Percentiles rank a stretch among this genome's conserved stretches.
Conservation (phyloP, 441 rosid species). For the Jatropha multifida region DNA sequence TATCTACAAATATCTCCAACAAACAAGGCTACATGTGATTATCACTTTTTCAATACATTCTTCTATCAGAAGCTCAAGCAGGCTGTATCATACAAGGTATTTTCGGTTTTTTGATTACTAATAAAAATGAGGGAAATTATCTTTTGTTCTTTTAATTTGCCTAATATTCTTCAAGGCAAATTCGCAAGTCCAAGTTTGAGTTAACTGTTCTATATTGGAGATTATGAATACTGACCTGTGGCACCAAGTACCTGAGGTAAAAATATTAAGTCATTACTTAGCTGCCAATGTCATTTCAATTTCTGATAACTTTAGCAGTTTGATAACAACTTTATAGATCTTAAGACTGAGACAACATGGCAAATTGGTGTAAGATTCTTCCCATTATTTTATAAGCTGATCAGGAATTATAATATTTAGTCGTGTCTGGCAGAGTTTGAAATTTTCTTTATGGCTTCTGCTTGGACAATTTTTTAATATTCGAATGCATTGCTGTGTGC, state of each 20-base stretch:
- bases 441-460: not conserved
- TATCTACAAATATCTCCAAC: constrained; percentile 57
- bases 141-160: constrained; percentile 2
- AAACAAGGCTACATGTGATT: constrained; percentile 50
- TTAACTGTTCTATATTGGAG: not conserved
- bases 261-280: not conserved
- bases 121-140: not conserved
- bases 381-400: not conserved
- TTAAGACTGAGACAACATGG: not conserved
- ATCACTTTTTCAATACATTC: constrained; percentile 83
- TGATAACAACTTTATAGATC: constrained; percentile 1
- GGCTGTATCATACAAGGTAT: constrained; percentile 71
- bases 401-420: not conserved
- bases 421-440: not conserved
- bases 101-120: constrained; percentile 15
- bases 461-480: constrained; percentile 1
- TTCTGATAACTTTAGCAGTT: not conserved
- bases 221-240: not conserved
- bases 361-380: constrained; percentile 8
- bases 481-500: not conserved
- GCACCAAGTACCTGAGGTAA: not conserved
- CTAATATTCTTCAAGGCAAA: not conserved
- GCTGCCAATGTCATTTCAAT: not conserved
- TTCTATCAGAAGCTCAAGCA: constrained; percentile 87
- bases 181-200: not conserved